Evolutionary conservation across 2,329 filamentous ascomycete species (phyloP).

Genomic region (Fusarium sp.): DNA sequence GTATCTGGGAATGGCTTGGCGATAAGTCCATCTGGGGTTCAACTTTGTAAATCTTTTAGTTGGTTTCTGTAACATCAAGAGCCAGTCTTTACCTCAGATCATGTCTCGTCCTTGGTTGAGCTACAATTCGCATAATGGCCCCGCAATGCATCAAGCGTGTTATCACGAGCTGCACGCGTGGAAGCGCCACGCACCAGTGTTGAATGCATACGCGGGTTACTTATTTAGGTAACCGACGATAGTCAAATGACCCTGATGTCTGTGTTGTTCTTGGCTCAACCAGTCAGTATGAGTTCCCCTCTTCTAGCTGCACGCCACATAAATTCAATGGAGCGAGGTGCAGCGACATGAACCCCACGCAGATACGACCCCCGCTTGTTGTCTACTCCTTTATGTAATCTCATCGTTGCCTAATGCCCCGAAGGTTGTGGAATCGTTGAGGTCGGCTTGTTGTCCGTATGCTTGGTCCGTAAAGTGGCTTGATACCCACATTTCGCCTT

Average conservation of each 20-base stretch:
- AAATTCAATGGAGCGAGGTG: neutral
- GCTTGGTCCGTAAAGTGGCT: neutral
- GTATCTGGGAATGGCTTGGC: constrained; percentile 41
- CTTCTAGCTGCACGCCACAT: neutral
- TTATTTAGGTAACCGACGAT: neutral
- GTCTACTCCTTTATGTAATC: neutral
- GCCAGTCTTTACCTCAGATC: neutral
- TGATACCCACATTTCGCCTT: neutral
- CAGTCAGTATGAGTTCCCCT: constrained; percentile 5
- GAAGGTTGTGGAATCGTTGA: rapidly evolving
- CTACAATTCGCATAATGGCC: neutral
- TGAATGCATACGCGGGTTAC: neutral
- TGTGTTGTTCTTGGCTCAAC: neutral
- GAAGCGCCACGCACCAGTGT: neutral
- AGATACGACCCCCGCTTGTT: neutral
- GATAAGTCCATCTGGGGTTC: constrained; percentile 40
- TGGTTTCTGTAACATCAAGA: neutral
- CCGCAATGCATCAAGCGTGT: neutral
- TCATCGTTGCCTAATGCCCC: neutral
- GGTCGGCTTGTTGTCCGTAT: constrained; percentile 2
- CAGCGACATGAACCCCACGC: constrained; percentile 2
- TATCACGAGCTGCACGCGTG: neutral
- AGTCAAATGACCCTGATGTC: constrained; percentile 19
- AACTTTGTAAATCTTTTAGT: neutral
- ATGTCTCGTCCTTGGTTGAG: neutral